Conservation (phyloP, 2,329 filamentous ascomycete genomes). For the Fusarium phyllophilum region DNA sequence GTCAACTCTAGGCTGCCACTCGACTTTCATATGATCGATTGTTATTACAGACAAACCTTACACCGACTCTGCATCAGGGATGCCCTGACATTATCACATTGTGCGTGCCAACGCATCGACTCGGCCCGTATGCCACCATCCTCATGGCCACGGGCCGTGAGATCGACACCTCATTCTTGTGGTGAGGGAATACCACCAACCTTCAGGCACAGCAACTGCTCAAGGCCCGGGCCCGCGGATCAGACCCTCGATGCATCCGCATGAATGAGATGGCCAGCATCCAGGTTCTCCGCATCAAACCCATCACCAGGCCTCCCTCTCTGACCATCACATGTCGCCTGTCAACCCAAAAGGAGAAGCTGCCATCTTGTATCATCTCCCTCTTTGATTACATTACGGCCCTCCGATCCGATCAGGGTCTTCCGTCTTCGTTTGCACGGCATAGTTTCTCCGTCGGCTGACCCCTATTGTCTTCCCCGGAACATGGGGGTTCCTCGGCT, state of each 20-base stretch:
- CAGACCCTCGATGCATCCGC: slow-evolving; percentile 35
- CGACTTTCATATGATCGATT: not conserved
- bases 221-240: slow-evolving; percentile 26
- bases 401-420: slow-evolving; percentile 37
- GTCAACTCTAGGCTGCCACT: slow-evolving; percentile 12
- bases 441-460: slow-evolving; percentile 39
- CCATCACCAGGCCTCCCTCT: slow-evolving; percentile 36
- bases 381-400: slow-evolving; percentile 21
- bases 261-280: slow-evolving; percentile 28
- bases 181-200: slow-evolving; percentile 16
- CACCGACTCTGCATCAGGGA: not conserved
- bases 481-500: slow-evolving; percentile 16
- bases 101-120: slow-evolving; percentile 29
- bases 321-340: slow-evolving; percentile 35
- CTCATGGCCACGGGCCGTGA: slow-evolving; percentile 19
- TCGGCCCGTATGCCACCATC: slow-evolving; percentile 19
- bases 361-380: slow-evolving; percentile 14
- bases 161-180: slow-evolving; percentile 27
- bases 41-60: not conserved
- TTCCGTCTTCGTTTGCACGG: slow-evolving; percentile 22
- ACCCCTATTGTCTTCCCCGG: slow-evolving; percentile 19
- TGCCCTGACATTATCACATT: slow-evolving; percentile 21
- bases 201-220: slow-evolving; percentile 16
- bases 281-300: slow-evolving; percentile 41
- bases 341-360: slow-evolving; percentile 30